Percentiles rank a stretch among this genome's conserved stretches.
Evolutionary conservation across 1,284 basidiomycete species (phyloP).

Genomic region (Fomitopsis betulina): DNA sequence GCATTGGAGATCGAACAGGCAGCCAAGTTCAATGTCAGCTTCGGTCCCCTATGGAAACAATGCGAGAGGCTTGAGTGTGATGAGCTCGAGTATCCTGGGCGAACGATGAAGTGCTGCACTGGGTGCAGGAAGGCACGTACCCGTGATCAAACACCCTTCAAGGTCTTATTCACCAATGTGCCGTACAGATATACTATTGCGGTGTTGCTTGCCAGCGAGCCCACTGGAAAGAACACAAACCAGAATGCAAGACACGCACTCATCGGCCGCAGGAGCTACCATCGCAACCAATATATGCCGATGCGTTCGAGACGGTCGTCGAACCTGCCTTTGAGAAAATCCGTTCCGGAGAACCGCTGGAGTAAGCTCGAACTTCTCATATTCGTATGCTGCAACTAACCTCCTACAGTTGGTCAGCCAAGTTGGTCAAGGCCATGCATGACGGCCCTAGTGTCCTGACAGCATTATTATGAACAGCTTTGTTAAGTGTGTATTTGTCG

Average conservation of each 20-base stretch:
- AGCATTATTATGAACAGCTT: too few species aligned
- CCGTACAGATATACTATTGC: background rate
- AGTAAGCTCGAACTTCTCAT: background rate
- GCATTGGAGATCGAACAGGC: constrained; percentile 8
- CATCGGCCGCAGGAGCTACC: background rate
- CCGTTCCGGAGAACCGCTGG: background rate
- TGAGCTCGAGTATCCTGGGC: background rate
- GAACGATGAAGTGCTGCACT: background rate
- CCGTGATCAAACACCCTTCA: too few species aligned
- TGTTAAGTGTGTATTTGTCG: too few species aligned
- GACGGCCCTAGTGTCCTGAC: too few species aligned
- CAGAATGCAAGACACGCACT: too few species aligned
- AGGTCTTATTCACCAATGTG: too few species aligned
- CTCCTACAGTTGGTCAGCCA: too few species aligned
- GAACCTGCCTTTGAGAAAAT: background rate
- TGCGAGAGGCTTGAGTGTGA: constrained; percentile 6
- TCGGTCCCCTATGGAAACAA: constrained; percentile 6
- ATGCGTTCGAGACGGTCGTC: background rate
- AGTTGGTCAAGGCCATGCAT: too few species aligned
- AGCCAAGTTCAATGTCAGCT: constrained; percentile 7
- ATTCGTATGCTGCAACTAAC: too few species aligned
- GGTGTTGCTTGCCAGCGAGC: background rate
- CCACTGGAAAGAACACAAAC: too few species aligned
- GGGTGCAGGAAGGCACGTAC: background rate
- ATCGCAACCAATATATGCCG: background rate